A percentile compares a stretch with the other conserved stretches of the same genome.
phyloP scores from a whole-genome alignment of 1,284 basidiomycete genomes.

The Rhodotorula sp. region DNA sequence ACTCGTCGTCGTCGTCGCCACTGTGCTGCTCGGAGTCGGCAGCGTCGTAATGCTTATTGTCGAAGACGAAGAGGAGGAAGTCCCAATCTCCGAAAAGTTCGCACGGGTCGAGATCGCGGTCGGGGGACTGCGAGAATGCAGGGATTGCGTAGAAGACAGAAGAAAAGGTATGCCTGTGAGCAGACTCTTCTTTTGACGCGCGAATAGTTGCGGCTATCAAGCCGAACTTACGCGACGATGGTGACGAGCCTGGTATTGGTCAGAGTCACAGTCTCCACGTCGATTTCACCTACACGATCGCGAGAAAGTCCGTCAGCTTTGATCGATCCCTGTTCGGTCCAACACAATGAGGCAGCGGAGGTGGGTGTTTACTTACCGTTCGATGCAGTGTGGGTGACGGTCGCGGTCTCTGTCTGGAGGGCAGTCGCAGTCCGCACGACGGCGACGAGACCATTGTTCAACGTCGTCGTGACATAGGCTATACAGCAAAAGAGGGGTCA shows the following conservation, averaged over 20 bases:
- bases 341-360: not conserved
- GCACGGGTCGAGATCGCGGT: too few species aligned
- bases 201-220: too few species aligned
- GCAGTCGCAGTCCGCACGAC: constrained; percentile 7
- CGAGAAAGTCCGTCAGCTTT: not conserved
- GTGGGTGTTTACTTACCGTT: not conserved
- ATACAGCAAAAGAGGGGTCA: not conserved
- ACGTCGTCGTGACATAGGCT: constrained; percentile 19
- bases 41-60: not conserved
- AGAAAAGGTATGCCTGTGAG: too few species aligned
- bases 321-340: not conserved
- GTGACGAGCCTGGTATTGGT: constrained; percentile 20
- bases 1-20: not conserved
- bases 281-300: not conserved
- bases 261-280: constrained; percentile 7
- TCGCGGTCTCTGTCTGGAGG: constrained; percentile 10
- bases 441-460: constrained; percentile 7
- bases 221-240: constrained; percentile 10
- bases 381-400: constrained; percentile 10
- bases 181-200: too few species aligned
- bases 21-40: not conserved
- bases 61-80: not conserved
- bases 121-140: not conserved
- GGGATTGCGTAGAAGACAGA: not conserved
- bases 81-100: too few species aligned